Evolutionary conservation across 1,284 basidiomycete genomes (phyloP), one percentile per base, ranked within the genome.

Genomic region (Irpex lacteus): DNA sequence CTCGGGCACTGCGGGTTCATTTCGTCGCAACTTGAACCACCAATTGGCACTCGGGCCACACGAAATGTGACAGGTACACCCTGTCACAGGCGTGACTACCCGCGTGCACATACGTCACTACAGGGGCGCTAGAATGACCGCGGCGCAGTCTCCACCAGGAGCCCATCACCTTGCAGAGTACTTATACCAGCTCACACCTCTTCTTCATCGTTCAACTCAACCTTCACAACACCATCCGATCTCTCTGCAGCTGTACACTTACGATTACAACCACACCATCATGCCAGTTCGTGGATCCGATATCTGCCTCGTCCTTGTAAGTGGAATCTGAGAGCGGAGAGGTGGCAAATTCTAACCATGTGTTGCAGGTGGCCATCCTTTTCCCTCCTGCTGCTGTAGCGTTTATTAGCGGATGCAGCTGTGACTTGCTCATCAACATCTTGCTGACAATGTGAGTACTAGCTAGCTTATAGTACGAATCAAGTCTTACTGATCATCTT

Each of bases 391-490:
- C 86, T 1, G 86, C 90, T 0, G 91, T 87, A 6, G 85, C 80
- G 1, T 87, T 94, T 72, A 81, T 94, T 67, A 87, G 91, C 1
- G 92, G 92, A 26, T 94, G 91, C 75, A 83, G 84, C 63, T 92
- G 89, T 72, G 91, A 94, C 75, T 80, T 94, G 49, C 81, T 94
- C 67, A 93, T 95, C 79, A 94, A 92, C 78, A 85, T 94, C 65
- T 76, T 83, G 63, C 76, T 94, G 70, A 94, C 92, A 0, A 75
- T 89, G 85, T 90, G 72, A 63, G 86, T 76, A 40, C 5, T 60
- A 54, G 13, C 11, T 7, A 49, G 37, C 11, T 32, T 9, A 2
- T 11, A 50, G 62, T 59, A n/a, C 7, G 36, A 38, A 57, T 26
- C 21, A 34, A 18, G 32, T 5, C 19, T 56, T 36, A 21, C 59